A percentile compares a stretch with the other conserved stretches of the same genome.
Evolutionary conservation across 768 basidiomycete species (phyloP).

Genomic region (Tubosaeta brunneosetosa): DNA sequence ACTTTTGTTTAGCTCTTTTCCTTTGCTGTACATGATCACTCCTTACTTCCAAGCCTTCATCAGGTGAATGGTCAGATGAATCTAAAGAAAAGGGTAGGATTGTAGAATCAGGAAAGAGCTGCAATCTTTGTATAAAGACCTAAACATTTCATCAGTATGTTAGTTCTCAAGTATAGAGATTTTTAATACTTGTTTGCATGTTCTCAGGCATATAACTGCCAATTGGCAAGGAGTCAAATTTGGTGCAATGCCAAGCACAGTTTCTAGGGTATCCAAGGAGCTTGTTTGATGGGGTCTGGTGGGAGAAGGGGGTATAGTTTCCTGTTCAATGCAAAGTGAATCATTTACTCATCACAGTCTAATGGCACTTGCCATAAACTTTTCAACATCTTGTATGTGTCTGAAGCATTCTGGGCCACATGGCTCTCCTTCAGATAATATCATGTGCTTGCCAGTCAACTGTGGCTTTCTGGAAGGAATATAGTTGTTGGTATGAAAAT

Average conservation of each 20-base stretch:
- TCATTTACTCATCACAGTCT: rapidly evolving
- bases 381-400: constrained; percentile 22
- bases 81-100: constrained; percentile 10
- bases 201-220: constrained; percentile 42
- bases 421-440: constrained; percentile 24
- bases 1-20: constrained; percentile 5
- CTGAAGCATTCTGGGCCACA: constrained; percentile 32
- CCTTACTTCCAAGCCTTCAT: constrained; percentile 1
- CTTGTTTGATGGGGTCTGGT: constrained; percentile 1
- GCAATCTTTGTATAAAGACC: constrained; percentile 20
- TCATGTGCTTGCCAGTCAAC: constrained; percentile 20
- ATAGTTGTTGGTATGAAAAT: constrained; percentile 2
- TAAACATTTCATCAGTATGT: neutral
- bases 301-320: constrained; percentile 19
- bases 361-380: constrained; percentile 13
- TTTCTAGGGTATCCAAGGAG: constrained; percentile 24
- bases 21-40: neutral
- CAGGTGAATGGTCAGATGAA: neutral
- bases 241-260: constrained; percentile 40
- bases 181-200: constrained; percentile 41
- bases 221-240: constrained; percentile 48
- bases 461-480: constrained; percentile 23
- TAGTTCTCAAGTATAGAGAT: neutral
- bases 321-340: constrained; percentile 6
- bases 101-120: constrained; percentile 16